Conservation (phyloP, 257 asterid genomes). For the Primulina eburnea region DNA sequence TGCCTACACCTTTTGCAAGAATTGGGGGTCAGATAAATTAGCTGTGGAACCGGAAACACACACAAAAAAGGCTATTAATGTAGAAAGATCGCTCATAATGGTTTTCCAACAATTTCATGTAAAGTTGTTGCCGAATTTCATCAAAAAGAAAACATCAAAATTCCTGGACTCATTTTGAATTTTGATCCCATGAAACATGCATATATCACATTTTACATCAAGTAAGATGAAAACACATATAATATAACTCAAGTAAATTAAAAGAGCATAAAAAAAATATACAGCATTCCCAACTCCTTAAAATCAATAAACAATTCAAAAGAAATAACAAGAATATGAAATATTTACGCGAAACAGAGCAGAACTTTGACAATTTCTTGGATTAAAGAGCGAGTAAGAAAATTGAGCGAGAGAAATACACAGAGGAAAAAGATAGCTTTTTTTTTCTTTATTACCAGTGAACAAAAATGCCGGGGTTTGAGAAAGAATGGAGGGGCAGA, state of each 20-base stretch:
- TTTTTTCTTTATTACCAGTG: conserved; percentile 10
- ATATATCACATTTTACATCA: background rate
- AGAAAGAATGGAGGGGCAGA: conserved; percentile 4
- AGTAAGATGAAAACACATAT: too few relatives aligned
- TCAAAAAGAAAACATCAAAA: background rate
- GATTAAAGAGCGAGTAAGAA: conserved; percentile 1
- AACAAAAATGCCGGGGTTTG: conserved; percentile 17
- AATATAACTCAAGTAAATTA: background rate
- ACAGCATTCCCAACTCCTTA: background rate
- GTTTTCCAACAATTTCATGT: background rate
- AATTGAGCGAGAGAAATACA: background rate
- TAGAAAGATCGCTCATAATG: background rate
- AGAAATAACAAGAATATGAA: background rate
- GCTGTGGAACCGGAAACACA: background rate
- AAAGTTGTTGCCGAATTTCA: background rate
- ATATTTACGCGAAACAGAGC: background rate
- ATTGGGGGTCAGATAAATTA: background rate
- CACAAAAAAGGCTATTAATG: background rate
- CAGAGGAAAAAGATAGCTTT: background rate
- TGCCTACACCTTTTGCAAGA: conserved; percentile 25
- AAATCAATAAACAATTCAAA: background rate
- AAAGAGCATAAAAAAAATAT: background rate
- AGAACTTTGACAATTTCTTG: background rate
- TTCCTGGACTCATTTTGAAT: background rate
- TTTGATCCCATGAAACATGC: background rate